phyloP scores from a whole-genome alignment of 2,329 filamentous ascomycete species.

The Cadophora luteo-olivacea region DNA sequence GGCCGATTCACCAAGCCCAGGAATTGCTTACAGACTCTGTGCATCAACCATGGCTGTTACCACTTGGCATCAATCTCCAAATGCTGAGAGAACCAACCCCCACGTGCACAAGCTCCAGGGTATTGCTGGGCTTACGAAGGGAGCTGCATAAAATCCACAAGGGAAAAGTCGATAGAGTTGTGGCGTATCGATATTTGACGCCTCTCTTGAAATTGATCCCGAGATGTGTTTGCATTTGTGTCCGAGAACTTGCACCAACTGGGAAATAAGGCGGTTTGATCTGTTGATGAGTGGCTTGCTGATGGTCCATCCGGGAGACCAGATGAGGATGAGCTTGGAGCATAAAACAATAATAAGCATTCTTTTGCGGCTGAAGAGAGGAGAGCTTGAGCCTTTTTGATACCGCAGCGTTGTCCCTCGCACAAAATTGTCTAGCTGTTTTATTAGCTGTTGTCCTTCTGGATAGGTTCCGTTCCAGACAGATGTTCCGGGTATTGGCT shows the following conservation, averaged over 20 bases:
- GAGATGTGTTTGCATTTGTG: conserved; percentile 5
- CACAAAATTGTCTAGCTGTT: not conserved
- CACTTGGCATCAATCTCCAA: not conserved
- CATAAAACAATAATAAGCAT: conserved; percentile 2
- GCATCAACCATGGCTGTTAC: conserved; percentile 4
- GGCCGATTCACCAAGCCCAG: conserved; percentile 3
- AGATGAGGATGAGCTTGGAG: conserved; percentile 12
- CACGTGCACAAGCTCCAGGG: conserved; percentile 22
- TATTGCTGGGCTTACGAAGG: conserved; percentile 20
- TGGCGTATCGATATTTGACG: conserved; percentile 15
- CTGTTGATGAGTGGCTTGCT: conserved; percentile 9
- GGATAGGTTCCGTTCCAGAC: conserved; percentile 18
- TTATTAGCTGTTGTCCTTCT: not conserved
- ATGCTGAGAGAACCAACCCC: conserved; percentile 4
- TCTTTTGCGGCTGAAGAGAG: conserved; percentile 13
- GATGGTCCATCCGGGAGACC: conserved; percentile 2
- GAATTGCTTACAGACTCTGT: conserved; percentile 8
- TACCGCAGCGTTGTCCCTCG: not conserved
- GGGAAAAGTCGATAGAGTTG: not conserved
- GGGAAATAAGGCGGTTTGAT: conserved; percentile 12
- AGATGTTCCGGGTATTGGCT: conserved; percentile 24
- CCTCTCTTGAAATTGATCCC: not conserved
- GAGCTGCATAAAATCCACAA: conserved; percentile 15
- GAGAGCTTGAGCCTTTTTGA: not conserved
- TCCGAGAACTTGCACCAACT: conserved; percentile 13